Conservation (phyloP, 345 rosid genomes). For the Arabidopsis arenosa region DNA sequence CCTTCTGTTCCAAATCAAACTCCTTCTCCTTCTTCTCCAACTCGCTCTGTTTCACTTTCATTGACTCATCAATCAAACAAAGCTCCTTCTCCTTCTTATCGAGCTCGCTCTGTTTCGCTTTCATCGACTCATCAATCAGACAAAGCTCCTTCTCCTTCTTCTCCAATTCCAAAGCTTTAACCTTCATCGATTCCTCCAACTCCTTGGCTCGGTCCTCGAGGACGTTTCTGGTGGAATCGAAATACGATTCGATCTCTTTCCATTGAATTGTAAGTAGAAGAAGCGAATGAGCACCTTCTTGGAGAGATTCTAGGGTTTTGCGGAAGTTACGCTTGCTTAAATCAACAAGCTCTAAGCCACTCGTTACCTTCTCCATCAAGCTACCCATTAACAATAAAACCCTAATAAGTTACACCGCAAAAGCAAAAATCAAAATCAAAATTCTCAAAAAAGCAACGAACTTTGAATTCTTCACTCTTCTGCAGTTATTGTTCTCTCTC, state of each 20-base stretch:
- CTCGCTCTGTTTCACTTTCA: constrained; percentile 5
- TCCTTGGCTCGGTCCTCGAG: constrained; percentile 47
- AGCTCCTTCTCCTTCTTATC: constrained; percentile 36
- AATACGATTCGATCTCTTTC: constrained; percentile 53
- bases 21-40: constrained; percentile 44
- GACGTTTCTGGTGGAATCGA: constrained; percentile 34
- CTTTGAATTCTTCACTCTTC: constrained; percentile 15
- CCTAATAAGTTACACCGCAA: constrained; percentile 2
- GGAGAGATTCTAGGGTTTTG: constrained; percentile 44
- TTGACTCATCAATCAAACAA: background rate
- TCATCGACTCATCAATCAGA: background rate
- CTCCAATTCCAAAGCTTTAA: constrained; percentile 26
- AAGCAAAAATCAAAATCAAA: background rate
- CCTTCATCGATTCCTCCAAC: constrained; percentile 39
- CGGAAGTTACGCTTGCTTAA: constrained; percentile 33
- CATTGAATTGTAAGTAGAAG: constrained; percentile 50
- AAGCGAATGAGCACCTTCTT: constrained; percentile 52
- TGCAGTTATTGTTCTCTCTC: background rate
- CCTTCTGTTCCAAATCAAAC: constrained; percentile 11
- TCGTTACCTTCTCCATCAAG: constrained; percentile 41
- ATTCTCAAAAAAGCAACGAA: background rate
- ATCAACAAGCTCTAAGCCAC: constrained; percentile 23
- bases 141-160: constrained; percentile 24
- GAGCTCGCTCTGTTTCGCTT: constrained; percentile 14
- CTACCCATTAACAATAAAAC: constrained; percentile 12